Conservation (phyloP, 2,329 filamentous ascomycete genomes). For the Mycosphaerella sp. region DNA sequence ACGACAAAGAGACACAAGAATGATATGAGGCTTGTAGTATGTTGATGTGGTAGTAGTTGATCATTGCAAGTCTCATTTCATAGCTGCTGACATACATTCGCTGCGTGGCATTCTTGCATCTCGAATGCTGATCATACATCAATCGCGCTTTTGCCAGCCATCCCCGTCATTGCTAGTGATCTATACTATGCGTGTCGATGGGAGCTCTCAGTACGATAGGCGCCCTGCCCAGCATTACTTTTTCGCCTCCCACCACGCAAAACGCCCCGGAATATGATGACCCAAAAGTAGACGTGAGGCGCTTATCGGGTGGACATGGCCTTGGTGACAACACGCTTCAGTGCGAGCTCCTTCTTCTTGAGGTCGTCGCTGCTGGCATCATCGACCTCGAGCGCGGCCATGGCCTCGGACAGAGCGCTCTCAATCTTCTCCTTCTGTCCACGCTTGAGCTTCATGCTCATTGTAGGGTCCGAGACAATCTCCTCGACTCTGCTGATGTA, state of each 20-base stretch:
- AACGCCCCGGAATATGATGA: conserved; percentile 23
- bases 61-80: conserved; percentile 12
- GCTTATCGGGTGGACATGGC: conserved; percentile 37
- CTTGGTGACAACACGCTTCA: conserved; percentile 98
- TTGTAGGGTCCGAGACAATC: conserved; percentile 92
- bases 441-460: conserved; percentile 97
- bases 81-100: conserved; percentile 20
- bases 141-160: conserved; percentile 24
- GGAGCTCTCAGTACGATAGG: conserved; percentile 18
- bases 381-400: conserved; percentile 94
- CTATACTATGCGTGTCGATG: conserved; percentile 20
- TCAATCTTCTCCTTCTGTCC: conserved; percentile 99
- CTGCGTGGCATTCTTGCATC: conserved; percentile 21
- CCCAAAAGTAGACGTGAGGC: conserved; percentile 14
- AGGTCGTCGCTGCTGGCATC: conserved; percentile 88
- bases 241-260: conserved; percentile 17
- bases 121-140: conserved; percentile 25
- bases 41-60: neutral
- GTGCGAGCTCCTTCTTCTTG: conserved; percentile 98
- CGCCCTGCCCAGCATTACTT: conserved; percentile 17
- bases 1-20: too few relatives aligned
- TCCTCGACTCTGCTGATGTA: conserved; percentile 99
- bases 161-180: conserved; percentile 23
- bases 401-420: conserved; percentile 90
- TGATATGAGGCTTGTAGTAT: neutral